Evolutionary conservation across 164 flowering plant genomes (phyloP).

Genomic region (Aristolochia fimbriata): DNA sequence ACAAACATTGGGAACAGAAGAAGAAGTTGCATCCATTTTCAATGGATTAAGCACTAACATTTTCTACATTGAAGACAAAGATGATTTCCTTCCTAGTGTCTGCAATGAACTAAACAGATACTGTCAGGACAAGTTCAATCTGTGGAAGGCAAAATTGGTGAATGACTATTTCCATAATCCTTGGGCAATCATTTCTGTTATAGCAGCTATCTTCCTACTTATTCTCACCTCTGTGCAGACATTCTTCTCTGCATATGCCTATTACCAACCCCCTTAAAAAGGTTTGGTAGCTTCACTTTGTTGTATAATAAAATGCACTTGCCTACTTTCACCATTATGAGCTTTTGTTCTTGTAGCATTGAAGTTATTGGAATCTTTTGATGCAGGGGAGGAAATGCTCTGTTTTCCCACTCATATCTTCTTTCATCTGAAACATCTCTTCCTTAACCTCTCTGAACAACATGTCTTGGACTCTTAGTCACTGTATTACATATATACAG

Average conservation of each 20-base stretch:
- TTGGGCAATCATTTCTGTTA: not conserved
- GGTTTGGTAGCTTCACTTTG: too few relatives aligned
- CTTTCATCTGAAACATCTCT: too few relatives aligned
- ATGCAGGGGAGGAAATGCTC: too few relatives aligned
- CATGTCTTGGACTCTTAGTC: too few relatives aligned
- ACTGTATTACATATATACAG: too few relatives aligned
- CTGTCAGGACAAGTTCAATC: not conserved
- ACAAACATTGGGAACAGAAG: not conserved
- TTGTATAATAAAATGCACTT: too few relatives aligned
- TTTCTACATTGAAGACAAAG: not conserved
- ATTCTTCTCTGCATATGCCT: not conserved
- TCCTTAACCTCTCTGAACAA: too few relatives aligned
- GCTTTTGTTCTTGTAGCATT: too few relatives aligned
- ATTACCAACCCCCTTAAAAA: not conserved
- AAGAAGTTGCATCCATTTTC: slow-evolving; percentile 5
- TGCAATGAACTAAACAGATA: not conserved
- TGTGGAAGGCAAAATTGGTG: not conserved
- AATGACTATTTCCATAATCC: not conserved
- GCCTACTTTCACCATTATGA: too few relatives aligned
- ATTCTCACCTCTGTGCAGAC: not conserved
- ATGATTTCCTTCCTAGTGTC: not conserved
- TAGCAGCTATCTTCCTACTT: not conserved
- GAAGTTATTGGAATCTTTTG: too few relatives aligned
- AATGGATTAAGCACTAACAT: not conserved
- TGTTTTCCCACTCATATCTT: too few relatives aligned